Evolutionary conservation across 2,329 filamentous ascomycete species (phyloP).

Genomic region (Macrophomina phaseolina): DNA sequence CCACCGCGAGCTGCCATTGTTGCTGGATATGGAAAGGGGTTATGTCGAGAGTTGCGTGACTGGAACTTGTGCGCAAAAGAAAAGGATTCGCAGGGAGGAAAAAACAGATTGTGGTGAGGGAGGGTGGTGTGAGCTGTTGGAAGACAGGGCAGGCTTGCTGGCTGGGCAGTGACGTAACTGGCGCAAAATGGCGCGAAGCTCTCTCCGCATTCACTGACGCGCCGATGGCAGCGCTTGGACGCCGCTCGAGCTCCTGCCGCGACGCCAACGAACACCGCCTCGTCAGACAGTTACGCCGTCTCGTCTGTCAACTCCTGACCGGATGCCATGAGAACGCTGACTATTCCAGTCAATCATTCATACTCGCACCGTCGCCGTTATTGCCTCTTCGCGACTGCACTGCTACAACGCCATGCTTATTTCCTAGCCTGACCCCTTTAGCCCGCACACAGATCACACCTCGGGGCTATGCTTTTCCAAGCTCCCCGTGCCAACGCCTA

Average conservation of each 20-base stretch:
- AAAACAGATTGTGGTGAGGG: not conserved
- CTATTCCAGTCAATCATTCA: not conserved
- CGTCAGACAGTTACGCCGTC: slow-evolving; percentile 17
- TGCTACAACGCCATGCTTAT: slow-evolving; percentile 8
- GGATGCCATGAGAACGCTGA: not conserved
- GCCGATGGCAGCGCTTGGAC: slow-evolving; percentile 5
- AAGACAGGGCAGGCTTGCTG: not conserved
- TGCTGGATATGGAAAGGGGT: not conserved
- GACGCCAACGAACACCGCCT: not conserved
- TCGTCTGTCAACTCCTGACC: slow-evolving; percentile 1
- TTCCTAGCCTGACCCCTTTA: not conserved
- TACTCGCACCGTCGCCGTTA: not conserved
- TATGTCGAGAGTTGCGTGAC: not conserved
- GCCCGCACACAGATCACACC: not conserved
- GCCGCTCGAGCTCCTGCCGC: not conserved
- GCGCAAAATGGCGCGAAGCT: slow-evolving; percentile 10
- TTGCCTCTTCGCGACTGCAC: not conserved
- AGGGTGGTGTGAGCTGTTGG: not conserved
- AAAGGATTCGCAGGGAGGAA: not conserved
- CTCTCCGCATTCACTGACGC: slow-evolving; percentile 18
- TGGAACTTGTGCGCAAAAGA: not conserved
- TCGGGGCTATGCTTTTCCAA: not conserved
- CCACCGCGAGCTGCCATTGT: slow-evolving; percentile 26
- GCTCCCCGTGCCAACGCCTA: not conserved
- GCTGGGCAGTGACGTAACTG: slow-evolving; percentile 6